phyloP scores from a whole-genome alignment of 2,329 filamentous ascomycete species.

The Ceratocystis diversiconidia region DNA sequence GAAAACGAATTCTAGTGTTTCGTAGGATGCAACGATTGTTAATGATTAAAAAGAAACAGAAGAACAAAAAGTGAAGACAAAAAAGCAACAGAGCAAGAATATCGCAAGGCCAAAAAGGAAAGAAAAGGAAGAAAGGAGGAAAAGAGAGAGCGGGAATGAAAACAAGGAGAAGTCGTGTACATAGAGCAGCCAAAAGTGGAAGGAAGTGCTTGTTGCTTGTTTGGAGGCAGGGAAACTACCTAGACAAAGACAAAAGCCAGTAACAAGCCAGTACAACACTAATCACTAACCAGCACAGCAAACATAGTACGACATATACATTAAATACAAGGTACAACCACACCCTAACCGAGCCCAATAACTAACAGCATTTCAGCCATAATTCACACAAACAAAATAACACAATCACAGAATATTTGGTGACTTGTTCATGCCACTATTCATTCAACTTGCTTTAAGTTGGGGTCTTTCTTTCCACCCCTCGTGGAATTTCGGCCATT shows the following conservation, averaged over 20 bases:
- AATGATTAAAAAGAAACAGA: slow-evolving; percentile 7
- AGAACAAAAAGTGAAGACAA: slow-evolving; percentile 8
- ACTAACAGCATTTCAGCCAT: background rate
- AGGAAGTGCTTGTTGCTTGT: slow-evolving; percentile 2
- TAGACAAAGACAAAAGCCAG: background rate
- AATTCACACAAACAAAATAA: background rate
- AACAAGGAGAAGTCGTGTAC: slow-evolving; percentile 5
- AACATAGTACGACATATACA: background rate
- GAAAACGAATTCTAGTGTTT: slow-evolving; percentile 2
- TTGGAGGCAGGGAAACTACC: slow-evolving; percentile 5
- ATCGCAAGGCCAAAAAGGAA: slow-evolving; percentile 5
- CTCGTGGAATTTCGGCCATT: slow-evolving; percentile 2
- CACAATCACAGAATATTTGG: background rate
- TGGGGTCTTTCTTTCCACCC: background rate
- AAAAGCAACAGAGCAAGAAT: background rate
- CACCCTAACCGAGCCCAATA: background rate
- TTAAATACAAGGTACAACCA: background rate
- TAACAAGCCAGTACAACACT: background rate
- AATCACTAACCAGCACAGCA: background rate
- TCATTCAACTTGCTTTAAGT: background rate
- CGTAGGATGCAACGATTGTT: slow-evolving; percentile 12
- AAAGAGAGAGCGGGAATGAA: slow-evolving; percentile 9
- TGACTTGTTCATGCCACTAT: background rate
- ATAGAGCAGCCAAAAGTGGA: slow-evolving; percentile 1
- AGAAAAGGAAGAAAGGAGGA: slow-evolving; percentile 4